These are phyloP conservation scores for Globisporangium acanthophoron DNA, from an alignment of 352 stramenopile species.

Conservation along the genomic window DNA sequence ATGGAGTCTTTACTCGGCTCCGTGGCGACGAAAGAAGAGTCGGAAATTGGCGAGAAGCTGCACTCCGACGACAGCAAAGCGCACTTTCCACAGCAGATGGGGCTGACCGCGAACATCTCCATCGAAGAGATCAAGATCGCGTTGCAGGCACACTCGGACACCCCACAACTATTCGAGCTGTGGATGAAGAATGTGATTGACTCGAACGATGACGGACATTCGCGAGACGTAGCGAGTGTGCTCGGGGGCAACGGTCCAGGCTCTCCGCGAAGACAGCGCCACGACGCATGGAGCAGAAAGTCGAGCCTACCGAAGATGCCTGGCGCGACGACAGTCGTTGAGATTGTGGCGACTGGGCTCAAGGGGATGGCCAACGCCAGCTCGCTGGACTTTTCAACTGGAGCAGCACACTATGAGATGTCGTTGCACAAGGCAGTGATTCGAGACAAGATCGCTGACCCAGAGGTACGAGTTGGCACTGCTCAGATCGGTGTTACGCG, in stretches of 20 bases:
- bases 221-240: constrained; percentile 8
- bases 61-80: not conserved
- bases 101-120: constrained; percentile 18
- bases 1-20: constrained; percentile 9
- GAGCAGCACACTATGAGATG: constrained; percentile 29
- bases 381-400: constrained; percentile 4
- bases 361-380: constrained; percentile 16
- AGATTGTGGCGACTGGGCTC: constrained; percentile 24
- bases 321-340: constrained; percentile 21
- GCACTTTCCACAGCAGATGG: not conserved
- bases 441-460: constrained; percentile 41
- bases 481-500: not conserved
- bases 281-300: constrained; percentile 11
- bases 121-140: constrained; percentile 49
- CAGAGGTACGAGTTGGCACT: constrained; percentile 20
- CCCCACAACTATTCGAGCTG: constrained; percentile 37
- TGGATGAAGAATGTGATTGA: constrained; percentile 41
- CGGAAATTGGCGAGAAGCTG: not conserved
- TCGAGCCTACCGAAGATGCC: constrained; percentile 8
- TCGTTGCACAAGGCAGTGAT: constrained; percentile 35
- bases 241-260: constrained; percentile 10
- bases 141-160: constrained; percentile 37
- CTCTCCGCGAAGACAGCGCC: constrained; percentile 16
- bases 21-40: constrained; percentile 8
- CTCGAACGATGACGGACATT: constrained; percentile 9